Base-by-base conservation (phyloP, 306 rosid species). In the Comarum palustre region DNA sequence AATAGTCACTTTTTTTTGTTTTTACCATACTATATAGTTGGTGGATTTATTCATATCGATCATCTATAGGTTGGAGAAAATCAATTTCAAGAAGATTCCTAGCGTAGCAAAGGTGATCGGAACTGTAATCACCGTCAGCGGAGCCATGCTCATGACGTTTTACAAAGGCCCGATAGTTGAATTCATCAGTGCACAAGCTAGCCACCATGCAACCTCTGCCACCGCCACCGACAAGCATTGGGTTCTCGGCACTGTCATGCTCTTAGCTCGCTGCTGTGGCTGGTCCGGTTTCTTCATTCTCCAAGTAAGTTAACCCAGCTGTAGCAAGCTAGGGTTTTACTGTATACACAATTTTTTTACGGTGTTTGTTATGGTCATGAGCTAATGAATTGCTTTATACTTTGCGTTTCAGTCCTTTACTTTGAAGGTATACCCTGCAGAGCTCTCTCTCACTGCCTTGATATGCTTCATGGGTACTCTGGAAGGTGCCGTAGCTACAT, bases 271-370 rank as follows among this genome's bases (percentile, higher is more conserved):
- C 22, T 89, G 94, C 47, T 59, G 90, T 24, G 88, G 97, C 15
- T 93, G 98, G 98, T 88, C 98, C 34, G 86, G 91, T 79, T 91
- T 93, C 90, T 89, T 93, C 86, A 93, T 94, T 51, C 85, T 94
- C 59, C 98, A 93, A 84, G 76, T 72, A 39, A 59, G 75, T 71
- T 60, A 31, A 15, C 41, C 7, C 22, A 63, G 27, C 19, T 4
- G 6, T 50, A 10, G 39, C 73, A 32, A 69, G 31, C 60, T 50
- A 31, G 61, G 51, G 34, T 57, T 57, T 55, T 24, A 43, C 48
- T 14, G 17, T 67, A 25, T 9, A 25, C 32, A 55, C 32, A 13
- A 6, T 11, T 60, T 45, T 46, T 31, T 15, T 47, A 17, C 84
- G 78, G 87, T 88, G 67, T 17, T 34, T 62, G 25, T 62, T 62